These are phyloP conservation scores for Hawksworthiomyces lignivorus DNA, from an alignment of 2,329 filamentous ascomycete species.

Conservation along the genomic window DNA sequence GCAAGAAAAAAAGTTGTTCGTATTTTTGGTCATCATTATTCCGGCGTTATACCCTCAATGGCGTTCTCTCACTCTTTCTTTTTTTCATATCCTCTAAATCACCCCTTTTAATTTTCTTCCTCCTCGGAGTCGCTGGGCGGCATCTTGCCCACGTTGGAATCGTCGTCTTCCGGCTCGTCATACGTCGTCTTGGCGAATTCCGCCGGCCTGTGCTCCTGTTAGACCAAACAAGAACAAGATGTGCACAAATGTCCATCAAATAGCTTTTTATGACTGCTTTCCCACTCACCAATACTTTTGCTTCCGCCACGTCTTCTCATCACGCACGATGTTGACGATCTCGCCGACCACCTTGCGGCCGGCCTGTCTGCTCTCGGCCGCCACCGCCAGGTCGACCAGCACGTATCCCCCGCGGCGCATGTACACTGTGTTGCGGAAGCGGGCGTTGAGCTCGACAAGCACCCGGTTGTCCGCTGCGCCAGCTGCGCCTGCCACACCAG, in stretches of 20 bases:
- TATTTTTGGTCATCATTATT: too few relatives aligned
- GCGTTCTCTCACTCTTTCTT: not conserved
- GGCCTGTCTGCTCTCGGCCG: constrained; percentile 52
- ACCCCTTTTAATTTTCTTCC: constrained; percentile 33
- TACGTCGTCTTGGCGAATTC: constrained; percentile 61
- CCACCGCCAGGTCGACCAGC: constrained; percentile 56
- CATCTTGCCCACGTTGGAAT: constrained; percentile 77
- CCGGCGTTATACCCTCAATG: too few relatives aligned
- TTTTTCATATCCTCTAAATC: not conserved
- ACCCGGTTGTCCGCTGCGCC: constrained; percentile 37
- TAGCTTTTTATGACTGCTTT: too few relatives aligned
- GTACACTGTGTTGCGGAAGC: constrained; percentile 89
- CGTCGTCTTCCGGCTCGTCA: constrained; percentile 57
- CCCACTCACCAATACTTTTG: constrained; percentile 68
- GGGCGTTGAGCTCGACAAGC: constrained; percentile 69
- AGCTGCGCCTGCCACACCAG: not conserved
- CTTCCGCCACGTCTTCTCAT: constrained; percentile 90
- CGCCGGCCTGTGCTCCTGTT: constrained; percentile 61
- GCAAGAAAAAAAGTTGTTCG: too few relatives aligned
- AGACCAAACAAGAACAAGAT: too few relatives aligned
- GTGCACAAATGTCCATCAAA: too few relatives aligned
- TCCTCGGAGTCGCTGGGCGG: constrained; percentile 75
- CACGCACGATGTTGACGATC: constrained; percentile 85
- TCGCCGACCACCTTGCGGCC: constrained; percentile 78
- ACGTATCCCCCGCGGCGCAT: constrained; percentile 86